phyloP scores from a whole-genome alignment of 805 yeast species.

The Nakazawaea populi region DNA sequence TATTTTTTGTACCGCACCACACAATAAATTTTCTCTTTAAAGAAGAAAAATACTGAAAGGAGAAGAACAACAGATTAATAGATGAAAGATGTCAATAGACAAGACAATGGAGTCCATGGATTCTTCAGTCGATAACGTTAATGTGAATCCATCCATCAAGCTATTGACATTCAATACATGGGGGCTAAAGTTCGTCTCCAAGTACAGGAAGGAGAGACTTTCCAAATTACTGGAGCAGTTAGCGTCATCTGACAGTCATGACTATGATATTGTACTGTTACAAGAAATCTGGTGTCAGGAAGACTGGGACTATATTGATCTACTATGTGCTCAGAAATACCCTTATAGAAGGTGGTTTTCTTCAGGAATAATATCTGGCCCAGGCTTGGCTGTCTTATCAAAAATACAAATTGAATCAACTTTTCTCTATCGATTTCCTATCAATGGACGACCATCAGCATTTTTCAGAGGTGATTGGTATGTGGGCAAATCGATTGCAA shows the following conservation, averaged over 20 bases:
- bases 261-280: conserved; percentile 82
- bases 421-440: conserved; percentile 77
- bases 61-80: background rate
- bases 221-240: conserved; percentile 67
- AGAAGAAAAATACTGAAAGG: too few relatives aligned
- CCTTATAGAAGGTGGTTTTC: conserved; percentile 68
- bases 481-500: conserved; percentile 86
- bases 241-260: conserved; percentile 29
- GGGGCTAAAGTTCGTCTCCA: conserved; percentile 89
- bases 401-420: conserved; percentile 78
- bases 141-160: conserved; percentile 24
- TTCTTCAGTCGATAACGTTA: background rate
- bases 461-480: conserved; percentile 95
- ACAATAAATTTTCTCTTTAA: too few relatives aligned
- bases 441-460: conserved; percentile 93
- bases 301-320: conserved; percentile 69
- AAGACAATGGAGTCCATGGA: background rate
- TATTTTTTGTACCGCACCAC: background rate
- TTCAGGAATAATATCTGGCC: conserved; percentile 87
- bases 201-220: conserved; percentile 56
- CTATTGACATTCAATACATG: conserved; percentile 73
- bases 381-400: conserved; percentile 84
- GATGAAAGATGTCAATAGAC: background rate
- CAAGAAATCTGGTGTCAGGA: conserved; percentile 90
- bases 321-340: conserved; percentile 36